Conservation (phyloP, 208 protist genomes). For the Phytomonas sp. region DNA sequence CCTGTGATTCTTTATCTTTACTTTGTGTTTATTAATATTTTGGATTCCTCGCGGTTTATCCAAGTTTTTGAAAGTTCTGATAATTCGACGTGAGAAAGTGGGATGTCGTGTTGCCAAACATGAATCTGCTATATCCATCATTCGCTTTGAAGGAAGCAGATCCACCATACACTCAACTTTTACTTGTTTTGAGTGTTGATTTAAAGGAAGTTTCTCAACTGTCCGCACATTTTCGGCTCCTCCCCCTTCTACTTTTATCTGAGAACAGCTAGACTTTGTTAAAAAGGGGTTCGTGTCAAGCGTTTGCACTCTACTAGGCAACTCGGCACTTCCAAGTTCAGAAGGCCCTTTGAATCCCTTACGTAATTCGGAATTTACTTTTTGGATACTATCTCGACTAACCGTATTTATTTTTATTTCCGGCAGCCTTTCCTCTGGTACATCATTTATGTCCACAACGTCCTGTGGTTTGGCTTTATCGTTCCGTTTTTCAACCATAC, state of each 20-base stretch:
- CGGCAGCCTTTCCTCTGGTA: neutral
- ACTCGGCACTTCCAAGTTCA: neutral
- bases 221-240: neutral
- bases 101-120: neutral
- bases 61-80: neutral
- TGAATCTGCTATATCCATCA: neutral
- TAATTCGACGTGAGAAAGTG: neutral
- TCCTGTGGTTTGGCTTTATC: neutral
- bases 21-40: neutral
- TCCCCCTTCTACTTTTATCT: neutral
- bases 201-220: neutral
- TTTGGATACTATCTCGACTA: neutral
- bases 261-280: neutral
- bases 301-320: neutral
- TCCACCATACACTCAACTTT: neutral
- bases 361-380: neutral
- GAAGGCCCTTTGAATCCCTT: neutral
- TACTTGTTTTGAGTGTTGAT: neutral
- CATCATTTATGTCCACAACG: neutral
- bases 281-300: neutral
- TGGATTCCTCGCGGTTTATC: neutral
- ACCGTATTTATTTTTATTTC: neutral
- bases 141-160: neutral
- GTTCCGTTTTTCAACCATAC: neutral
- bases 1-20: slow-evolving; percentile 6